These are phyloP conservation scores for Sordariomycetes sp. DNA, from an alignment of 2,329 filamentous ascomycete genomes.

Conservation along the genomic window DNA sequence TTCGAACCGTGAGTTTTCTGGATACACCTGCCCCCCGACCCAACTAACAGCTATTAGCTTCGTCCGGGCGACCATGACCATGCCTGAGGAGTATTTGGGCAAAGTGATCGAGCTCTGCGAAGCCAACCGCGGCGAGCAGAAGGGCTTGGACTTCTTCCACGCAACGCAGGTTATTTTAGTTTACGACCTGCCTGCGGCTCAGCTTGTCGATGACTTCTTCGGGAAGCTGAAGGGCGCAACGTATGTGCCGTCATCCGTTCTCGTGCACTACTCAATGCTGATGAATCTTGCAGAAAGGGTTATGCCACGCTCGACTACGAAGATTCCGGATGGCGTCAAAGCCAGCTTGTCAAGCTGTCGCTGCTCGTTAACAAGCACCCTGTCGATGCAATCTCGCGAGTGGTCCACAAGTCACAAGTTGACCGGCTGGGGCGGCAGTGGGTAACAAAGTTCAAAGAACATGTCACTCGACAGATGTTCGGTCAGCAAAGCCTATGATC, in stretches of 20 bases:
- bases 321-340: constrained; percentile 77
- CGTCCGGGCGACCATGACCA: constrained; percentile 75
- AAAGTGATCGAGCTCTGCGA: constrained; percentile 95
- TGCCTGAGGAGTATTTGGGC: constrained; percentile 90
- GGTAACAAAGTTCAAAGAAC: constrained; percentile 95
- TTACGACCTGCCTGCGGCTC: constrained; percentile 79
- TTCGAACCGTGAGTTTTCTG: constrained; percentile 38
- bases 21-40: background rate
- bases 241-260: constrained; percentile 14
- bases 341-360: constrained; percentile 79
- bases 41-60: constrained; percentile 31
- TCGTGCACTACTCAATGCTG: background rate
- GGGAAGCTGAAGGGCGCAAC: constrained; percentile 90
- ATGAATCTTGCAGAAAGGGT: constrained; percentile 49
- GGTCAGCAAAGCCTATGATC: constrained; percentile 20
- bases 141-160: constrained; percentile 84
- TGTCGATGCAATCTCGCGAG: constrained; percentile 88
- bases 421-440: constrained; percentile 75
- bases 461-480: constrained; percentile 95
- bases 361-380: constrained; percentile 87
- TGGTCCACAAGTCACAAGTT: constrained; percentile 76
- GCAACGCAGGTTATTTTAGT: constrained; percentile 88
- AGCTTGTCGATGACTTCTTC: constrained; percentile 94
- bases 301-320: constrained; percentile 97
- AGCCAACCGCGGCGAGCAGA: constrained; percentile 76